Percentiles rank a stretch among this genome's conserved stretches.
phyloP scores from a whole-genome alignment of 768 basidiomycete genomes.

The Chalciporus piperatus region DNA sequence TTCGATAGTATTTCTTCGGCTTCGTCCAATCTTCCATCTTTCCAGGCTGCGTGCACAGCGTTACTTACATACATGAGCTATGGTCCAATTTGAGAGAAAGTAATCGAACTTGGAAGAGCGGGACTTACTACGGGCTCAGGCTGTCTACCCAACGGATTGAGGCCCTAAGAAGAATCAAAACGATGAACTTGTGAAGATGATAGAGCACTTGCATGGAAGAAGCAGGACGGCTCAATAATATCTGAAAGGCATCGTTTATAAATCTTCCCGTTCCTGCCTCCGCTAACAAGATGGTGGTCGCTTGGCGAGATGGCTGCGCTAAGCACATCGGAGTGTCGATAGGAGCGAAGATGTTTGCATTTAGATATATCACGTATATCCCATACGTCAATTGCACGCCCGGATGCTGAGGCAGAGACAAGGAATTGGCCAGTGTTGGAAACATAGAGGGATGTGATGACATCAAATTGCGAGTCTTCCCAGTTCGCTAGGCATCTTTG shows the following conservation, averaged over 20 bases:
- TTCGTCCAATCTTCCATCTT: background rate
- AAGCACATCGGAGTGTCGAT: background rate
- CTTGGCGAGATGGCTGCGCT: slow-evolving; percentile 5
- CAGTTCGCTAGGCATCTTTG: background rate
- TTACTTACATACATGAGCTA: slow-evolving; percentile 15
- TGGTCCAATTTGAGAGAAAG: background rate
- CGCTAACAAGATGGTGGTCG: background rate
- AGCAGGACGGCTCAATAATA: background rate
- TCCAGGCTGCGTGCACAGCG: slow-evolving; percentile 3
- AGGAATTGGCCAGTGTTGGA: slow-evolving; percentile 6
- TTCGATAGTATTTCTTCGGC: slow-evolving; percentile 7
- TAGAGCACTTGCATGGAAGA: slow-evolving; percentile 3
- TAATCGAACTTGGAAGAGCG: background rate
- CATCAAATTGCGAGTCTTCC: background rate
- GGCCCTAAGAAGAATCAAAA: slow-evolving; percentile 4
- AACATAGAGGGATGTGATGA: slow-evolving; percentile 5
- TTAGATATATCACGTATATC: slow-evolving; percentile 1
- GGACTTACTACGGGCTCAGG: slow-evolving; percentile 12
- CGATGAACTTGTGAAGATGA: background rate
- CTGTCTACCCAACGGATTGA: background rate
- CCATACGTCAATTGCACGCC: slow-evolving; percentile 12
- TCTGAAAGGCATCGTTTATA: background rate
- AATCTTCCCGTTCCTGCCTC: background rate
- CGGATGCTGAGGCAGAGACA: slow-evolving; percentile 8
- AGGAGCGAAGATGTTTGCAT: slow-evolving; percentile 1